Evolutionary conservation across 23 red algal species (phyloP), one percentile per base, ranked within the genome.

Genomic region (Cyanidiococcus yangmingshanensis): DNA sequence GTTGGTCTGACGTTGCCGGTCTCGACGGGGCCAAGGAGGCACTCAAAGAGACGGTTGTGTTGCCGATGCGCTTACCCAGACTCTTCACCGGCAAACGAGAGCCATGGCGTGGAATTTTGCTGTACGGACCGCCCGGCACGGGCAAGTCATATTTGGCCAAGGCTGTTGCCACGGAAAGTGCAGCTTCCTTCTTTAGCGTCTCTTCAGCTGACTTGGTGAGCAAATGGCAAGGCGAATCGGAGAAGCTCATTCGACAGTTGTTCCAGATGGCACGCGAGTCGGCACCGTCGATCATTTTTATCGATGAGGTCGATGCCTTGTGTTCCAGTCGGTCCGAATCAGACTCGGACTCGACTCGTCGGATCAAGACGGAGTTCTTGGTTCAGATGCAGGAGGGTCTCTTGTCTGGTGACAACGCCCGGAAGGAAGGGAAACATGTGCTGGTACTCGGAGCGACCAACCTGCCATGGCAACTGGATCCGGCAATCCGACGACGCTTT

Each of bases 291-390:
- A 98, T 98, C 82, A 84, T 98, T 17, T 98, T 98, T 58, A 98
- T 98, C 50, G 94, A 98, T 68, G 94, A 98, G 74, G 88, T 98
- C 59, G 94, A 98, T 79, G 85, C 94, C 0, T 59, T 98, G 54
- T 88, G 85, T n/a, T 89, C 85, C 1, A 84, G 85, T 15, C 68
- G 94, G 50, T 75, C 75, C 45, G 94, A 98, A 68, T 86, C 79
- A 34, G 94, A 98, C 57, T 82, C 81, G 41, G 94, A 98, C 54
- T 89, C 85, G 37, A 86, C 87, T 34, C 84, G 94, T 26, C 39
- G 94, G 38, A 92, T 98, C 50, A 98, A 98, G 79, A 98, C 94
- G 12, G 94, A 98, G 74, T 98, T 98, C 58, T 83, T 98, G n/a
- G 85, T 98, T 0, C 94, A 98, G 59, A 98, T 98, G 94, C 88